phyloP scores from a whole-genome alignment of 495 filamentous ascomycete species.

The Podospora appendiculata region DNA sequence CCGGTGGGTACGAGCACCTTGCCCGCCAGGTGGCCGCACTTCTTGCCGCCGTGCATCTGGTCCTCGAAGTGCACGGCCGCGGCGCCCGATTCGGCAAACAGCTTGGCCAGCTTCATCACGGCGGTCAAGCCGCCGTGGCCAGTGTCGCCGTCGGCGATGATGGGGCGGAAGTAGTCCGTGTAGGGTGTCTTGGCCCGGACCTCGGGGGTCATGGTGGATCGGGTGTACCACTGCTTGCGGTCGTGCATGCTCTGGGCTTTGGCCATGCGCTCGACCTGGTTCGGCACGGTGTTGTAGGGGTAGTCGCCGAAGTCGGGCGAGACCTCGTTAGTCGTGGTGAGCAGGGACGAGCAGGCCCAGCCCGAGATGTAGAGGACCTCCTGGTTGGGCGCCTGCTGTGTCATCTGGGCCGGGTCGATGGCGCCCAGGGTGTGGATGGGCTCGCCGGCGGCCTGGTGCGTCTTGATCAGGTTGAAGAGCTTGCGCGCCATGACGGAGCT shows the following conservation, averaged over 20 bases:
- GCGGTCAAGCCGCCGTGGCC: constrained; percentile 87
- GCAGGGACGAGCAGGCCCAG: constrained; percentile 90
- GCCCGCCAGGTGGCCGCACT: constrained; percentile 93
- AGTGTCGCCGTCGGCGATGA: constrained; percentile 96
- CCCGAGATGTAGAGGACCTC: constrained; percentile 94
- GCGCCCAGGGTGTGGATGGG: constrained; percentile 96
- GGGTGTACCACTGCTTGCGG: constrained; percentile 83
- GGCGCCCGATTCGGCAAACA: constrained; percentile 97
- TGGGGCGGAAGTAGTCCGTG: constrained; percentile 85
- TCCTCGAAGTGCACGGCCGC: constrained; percentile 97
- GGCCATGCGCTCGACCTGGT: constrained; percentile 91
- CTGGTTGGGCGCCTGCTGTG: constrained; percentile 92
- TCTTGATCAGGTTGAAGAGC: constrained; percentile 78
- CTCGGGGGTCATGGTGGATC: constrained; percentile 66
- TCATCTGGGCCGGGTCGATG: constrained; percentile 98
- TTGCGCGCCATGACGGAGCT: constrained; percentile 91
- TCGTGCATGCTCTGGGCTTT: constrained; percentile 97
- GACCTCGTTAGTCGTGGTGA: constrained; percentile 94
- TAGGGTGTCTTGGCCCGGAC: constrained; percentile 70
- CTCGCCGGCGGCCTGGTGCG: constrained; percentile 63
- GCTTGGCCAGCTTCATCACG: constrained; percentile 92
- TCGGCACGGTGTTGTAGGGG: constrained; percentile 97
- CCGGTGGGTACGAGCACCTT: constrained; percentile 92
- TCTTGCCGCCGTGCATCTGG: constrained; percentile 95
- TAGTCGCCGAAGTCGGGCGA: constrained; percentile 97